Evolutionary conservation across 2,329 filamentous ascomycete genomes (phyloP), one percentile per base, ranked within the genome.

Genomic region (Podosphaera fusca): DNA sequence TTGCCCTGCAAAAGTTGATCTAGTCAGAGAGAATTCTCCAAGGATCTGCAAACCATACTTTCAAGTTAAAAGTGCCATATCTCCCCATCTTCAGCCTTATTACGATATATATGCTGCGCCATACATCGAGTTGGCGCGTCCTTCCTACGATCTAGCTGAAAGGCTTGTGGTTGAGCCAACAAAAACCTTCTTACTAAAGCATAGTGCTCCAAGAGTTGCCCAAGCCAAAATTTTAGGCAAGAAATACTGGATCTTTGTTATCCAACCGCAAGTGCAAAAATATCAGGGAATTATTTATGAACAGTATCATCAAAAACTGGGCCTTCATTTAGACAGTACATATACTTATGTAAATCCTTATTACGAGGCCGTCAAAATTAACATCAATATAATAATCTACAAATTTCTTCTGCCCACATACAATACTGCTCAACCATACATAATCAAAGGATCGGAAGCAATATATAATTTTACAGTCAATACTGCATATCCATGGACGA

Each of bases 21-120:
- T 79, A 33, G 78, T 92, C 65, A 77, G 79, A 64, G 78, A 84
- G 33, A 71, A 75, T 35, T 85, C 87, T 1, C 85, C 89, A 0
- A 76, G 73, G 61, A 78, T 96, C 60, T 98, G 92, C 77, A 82
- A 82, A 65, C 82, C 85, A 8, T 95, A 95, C 75, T 76, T 84
- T 72, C 70, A 80, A 71, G 63, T 80, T 73, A 72, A 81, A 75
- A 70, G 75, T 29, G 66, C 71, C 58, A 72, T 89, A 59, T 71
- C 79, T 33, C 92, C 92, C 2, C 83, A 90, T 68, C 66, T 94
- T 36, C 75, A 82, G 63, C 90, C 89, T 2, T 94, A 94, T 70
- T 96, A 95, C 69, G 73, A 90, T 62, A 70, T 78, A 58, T 94
- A 95, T 66, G 83, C 86, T 31, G 84, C 83, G 4, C 86, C 87